A percentile compares a stretch with the other conserved stretches of the same genome.
Conservation (phyloP, 129 eudicot species). For the Saposhnikovia divaricata region DNA sequence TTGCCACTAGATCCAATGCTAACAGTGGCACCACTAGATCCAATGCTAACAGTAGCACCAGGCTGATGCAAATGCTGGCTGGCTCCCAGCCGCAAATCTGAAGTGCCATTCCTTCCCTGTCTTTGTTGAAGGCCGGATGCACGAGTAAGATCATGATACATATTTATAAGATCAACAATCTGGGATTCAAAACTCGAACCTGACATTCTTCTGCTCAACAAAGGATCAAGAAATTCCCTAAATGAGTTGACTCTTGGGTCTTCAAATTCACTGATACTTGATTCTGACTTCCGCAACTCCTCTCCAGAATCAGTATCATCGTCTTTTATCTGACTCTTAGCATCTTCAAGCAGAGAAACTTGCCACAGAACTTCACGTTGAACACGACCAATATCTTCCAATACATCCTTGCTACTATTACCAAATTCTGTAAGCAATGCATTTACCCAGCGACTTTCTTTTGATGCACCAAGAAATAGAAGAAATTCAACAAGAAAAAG, state of each 20-base stretch:
- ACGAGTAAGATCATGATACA: conserved; percentile 70
- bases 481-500: conserved; percentile 85
- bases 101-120: conserved; percentile 24
- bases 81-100: conserved; percentile 38
- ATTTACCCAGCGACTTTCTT: conserved; percentile 79
- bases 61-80: conserved; percentile 36
- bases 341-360: conserved; percentile 76
- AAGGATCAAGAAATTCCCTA: conserved; percentile 82
- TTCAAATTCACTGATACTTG: conserved; percentile 41
- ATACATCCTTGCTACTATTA: conserved; percentile 65
- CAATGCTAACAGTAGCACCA: conserved; percentile 41
- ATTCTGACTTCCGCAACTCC: conserved; percentile 34
- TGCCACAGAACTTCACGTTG: conserved; percentile 93
- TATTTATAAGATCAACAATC: conserved; percentile 66
- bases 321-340: conserved; percentile 47
- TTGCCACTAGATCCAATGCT: conserved; percentile 25
- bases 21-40: conserved; percentile 38
- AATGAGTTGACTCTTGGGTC: conserved; percentile 71
- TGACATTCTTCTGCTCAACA: conserved; percentile 68
- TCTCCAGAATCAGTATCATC: conserved; percentile 26
- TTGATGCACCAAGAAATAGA: conserved; percentile 85
- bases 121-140: conserved; percentile 60
- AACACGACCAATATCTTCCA: conserved; percentile 76
- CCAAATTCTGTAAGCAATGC: conserved; percentile 91
- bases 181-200: conserved; percentile 93